Evolutionary conservation across 768 basidiomycete species (phyloP).

Genomic region (Phylloporus sp.): DNA sequence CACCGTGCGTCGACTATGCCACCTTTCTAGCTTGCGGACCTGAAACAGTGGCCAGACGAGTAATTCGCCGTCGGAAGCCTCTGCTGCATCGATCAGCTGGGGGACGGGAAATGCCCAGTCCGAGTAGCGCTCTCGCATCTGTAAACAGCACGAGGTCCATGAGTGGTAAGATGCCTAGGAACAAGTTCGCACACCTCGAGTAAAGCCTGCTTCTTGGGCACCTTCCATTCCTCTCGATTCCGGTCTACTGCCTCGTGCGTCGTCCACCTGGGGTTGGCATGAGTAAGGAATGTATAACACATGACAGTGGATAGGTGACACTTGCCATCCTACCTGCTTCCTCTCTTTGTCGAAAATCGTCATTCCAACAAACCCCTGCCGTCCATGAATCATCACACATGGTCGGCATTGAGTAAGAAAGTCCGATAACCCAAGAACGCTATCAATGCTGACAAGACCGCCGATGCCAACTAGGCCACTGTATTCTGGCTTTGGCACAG

Average conservation of each 20-base stretch:
- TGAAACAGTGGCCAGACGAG: conserved; percentile 30
- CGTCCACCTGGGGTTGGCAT: conserved; percentile 24
- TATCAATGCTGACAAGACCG: conserved; percentile 12
- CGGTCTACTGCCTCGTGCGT: conserved; percentile 25
- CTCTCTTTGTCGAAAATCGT: conserved; percentile 22
- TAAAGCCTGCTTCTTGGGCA: conserved; percentile 20
- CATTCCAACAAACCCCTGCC: conserved; percentile 27
- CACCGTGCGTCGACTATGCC: conserved; percentile 25
- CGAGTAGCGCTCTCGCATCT: conserved; percentile 26
- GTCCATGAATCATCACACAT: conserved; percentile 29
- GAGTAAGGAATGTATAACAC: neutral
- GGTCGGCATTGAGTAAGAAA: conserved; percentile 20
- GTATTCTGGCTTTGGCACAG: conserved; percentile 24
- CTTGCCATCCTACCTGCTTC: conserved; percentile 26
- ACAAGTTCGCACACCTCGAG: conserved; percentile 9
- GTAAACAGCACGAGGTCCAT: neutral
- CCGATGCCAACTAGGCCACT: conserved; percentile 28
- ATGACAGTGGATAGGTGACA: neutral
- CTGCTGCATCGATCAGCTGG: conserved; percentile 22
- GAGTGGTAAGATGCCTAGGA: neutral
- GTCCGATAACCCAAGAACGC: conserved; percentile 18
- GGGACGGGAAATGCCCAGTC: conserved; percentile 28
- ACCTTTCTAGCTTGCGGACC: conserved; percentile 20
- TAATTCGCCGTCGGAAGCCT: conserved; percentile 10
- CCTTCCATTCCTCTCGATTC: conserved; percentile 27